Percentiles rank a stretch among this genome's conserved stretches.
Evolutionary conservation across 441 rosid genomes (phyloP).

Genomic region (Sinapis alba): DNA sequence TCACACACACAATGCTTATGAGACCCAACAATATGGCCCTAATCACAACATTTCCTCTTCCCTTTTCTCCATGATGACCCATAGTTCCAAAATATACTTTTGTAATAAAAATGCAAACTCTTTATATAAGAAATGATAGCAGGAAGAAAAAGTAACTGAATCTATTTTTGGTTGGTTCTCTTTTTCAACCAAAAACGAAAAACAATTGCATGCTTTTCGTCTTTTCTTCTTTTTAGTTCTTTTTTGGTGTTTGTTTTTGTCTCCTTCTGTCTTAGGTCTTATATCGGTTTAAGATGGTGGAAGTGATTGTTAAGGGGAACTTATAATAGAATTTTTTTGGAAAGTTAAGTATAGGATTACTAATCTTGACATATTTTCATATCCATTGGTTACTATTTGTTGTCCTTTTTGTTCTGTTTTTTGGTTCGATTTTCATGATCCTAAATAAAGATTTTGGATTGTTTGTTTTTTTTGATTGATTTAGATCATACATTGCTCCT

Average conservation of each 20-base stretch:
- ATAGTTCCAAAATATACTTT: background rate
- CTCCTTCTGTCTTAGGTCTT: background rate
- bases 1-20: conserved; percentile 41
- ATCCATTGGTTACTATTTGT: conserved; percentile 16
- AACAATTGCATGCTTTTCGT: conserved; percentile 42
- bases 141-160: conserved; percentile 15
- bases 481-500: conserved; percentile 17
- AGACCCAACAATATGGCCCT: conserved; percentile 44
- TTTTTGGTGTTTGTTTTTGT: conserved; percentile 10
- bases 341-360: conserved; percentile 43
- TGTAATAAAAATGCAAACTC: background rate
- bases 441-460: conserved; percentile 23
- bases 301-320: conserved; percentile 2
- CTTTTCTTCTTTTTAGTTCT: conserved; percentile 27
- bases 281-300: conserved; percentile 12
- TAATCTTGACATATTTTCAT: conserved; percentile 27
- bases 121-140: conserved; percentile 14
- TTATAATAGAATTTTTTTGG: conserved; percentile 25
- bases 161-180: background rate
- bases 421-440: conserved; percentile 15
- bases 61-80: conserved; percentile 39
- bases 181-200: conserved; percentile 40
- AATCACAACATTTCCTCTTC: conserved; percentile 38
- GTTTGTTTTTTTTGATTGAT: background rate
- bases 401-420: background rate